These are phyloP conservation scores for Pseudocercospora pini-densiflorae DNA, from an alignment of 2,329 filamentous ascomycete species.

Conservation along the genomic window DNA sequence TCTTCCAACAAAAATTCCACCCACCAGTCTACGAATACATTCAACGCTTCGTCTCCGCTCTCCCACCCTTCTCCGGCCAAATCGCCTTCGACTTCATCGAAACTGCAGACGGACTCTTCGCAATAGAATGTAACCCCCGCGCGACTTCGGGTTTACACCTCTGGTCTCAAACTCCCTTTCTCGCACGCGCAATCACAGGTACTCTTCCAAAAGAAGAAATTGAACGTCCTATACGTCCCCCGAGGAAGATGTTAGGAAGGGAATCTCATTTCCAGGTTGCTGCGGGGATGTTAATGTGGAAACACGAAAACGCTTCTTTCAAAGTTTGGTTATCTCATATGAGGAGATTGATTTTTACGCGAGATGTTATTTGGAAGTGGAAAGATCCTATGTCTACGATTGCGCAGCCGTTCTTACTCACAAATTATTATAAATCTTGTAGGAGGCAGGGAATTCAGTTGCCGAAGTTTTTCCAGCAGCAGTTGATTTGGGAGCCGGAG, in stretches of 20 bases:
- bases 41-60: constrained; percentile 24
- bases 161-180: constrained; percentile 31
- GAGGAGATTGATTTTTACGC: constrained; percentile 34
- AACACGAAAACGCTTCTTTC: constrained; percentile 28
- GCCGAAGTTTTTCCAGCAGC: constrained; percentile 22
- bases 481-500: constrained; percentile 23
- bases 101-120: constrained; percentile 28
- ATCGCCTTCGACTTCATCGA: constrained; percentile 40
- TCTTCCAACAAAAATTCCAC: constrained; percentile 32
- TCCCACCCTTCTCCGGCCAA: constrained; percentile 29
- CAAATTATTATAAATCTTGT: constrained; percentile 34
- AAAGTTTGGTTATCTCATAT: constrained; percentile 35
- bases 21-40: constrained; percentile 34
- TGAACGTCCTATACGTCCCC: constrained; percentile 25
- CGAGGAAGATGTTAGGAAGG: constrained; percentile 15
- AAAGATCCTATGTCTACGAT: constrained; percentile 34
- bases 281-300: constrained; percentile 35
- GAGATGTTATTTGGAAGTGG: constrained; percentile 38
- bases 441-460: constrained; percentile 16
- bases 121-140: constrained; percentile 40
- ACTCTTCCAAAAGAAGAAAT: constrained; percentile 24
- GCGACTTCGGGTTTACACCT: constrained; percentile 39
- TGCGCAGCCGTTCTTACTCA: constrained; percentile 39
- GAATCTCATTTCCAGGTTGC: constrained; percentile 22
- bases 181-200: constrained; percentile 24